phyloP scores from a whole-genome alignment of 2,329 filamentous ascomycete species.

The Neonectria neomacrospora region DNA sequence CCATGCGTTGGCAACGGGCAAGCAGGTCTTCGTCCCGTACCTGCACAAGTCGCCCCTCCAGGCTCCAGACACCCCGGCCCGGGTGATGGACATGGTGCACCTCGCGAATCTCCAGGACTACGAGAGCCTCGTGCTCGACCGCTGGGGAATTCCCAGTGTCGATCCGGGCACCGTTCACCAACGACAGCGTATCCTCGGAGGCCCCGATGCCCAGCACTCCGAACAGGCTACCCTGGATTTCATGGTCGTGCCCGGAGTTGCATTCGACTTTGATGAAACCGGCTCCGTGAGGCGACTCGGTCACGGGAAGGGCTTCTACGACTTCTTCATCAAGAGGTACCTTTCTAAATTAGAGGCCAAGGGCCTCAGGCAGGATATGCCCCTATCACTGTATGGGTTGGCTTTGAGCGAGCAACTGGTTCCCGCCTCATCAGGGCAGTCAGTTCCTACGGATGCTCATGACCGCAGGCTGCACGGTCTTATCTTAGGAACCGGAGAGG shows the following conservation, averaged over 20 bases:
- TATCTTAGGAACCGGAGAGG: constrained; percentile 75
- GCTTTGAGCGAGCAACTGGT: constrained; percentile 89
- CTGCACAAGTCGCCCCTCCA: constrained; percentile 71
- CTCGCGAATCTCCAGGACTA: constrained; percentile 81
- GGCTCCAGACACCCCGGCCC: constrained; percentile 63
- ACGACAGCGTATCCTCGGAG: constrained; percentile 79
- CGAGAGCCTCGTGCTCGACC: constrained; percentile 78
- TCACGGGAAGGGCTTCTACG: constrained; percentile 97
- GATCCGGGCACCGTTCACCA: constrained; percentile 70
- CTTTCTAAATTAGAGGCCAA: constrained; percentile 55
- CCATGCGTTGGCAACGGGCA: constrained; percentile 80
- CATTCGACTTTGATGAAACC: constrained; percentile 76
- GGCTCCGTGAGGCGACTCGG: constrained; percentile 79
- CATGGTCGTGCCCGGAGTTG: constrained; percentile 91
- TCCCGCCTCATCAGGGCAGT: constrained; percentile 62
- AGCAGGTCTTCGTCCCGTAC: constrained; percentile 92
- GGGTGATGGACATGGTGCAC: constrained; percentile 95
- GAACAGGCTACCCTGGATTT: constrained; percentile 74
- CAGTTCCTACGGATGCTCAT: constrained; percentile 78
- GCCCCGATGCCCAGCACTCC: constrained; percentile 58
- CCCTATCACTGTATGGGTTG: constrained; percentile 75
- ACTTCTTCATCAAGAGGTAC: constrained; percentile 87
- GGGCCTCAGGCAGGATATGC: constrained; percentile 48
- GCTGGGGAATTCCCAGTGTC: constrained; percentile 95
- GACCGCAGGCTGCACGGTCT: constrained; percentile 86